Conservation (phyloP, 1,284 basidiomycete genomes). For the Trichosporon ovoides region DNA sequence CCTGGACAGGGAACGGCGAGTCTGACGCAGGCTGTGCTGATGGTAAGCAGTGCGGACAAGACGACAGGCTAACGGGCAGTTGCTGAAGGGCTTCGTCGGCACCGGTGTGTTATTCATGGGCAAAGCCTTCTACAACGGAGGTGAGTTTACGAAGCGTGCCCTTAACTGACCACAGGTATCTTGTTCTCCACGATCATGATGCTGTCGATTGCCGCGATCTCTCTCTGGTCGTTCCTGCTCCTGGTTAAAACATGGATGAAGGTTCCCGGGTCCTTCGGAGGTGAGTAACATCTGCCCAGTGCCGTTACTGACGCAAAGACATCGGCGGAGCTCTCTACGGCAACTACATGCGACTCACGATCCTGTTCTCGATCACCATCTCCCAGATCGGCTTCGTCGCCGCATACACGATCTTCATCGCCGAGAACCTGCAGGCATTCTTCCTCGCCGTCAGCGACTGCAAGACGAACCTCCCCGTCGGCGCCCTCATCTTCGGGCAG, state of each 20-base stretch:
- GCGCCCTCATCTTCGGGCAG: slow-evolving; percentile 78
- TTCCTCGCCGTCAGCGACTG: slow-evolving; percentile 80
- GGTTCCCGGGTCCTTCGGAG: slow-evolving; percentile 88
- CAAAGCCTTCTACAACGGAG: slow-evolving; percentile 95
- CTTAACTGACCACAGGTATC: slow-evolving; percentile 52
- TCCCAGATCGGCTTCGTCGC: slow-evolving; percentile 70
- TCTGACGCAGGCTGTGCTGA: slow-evolving; percentile 79
- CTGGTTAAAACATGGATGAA: slow-evolving; percentile 83
- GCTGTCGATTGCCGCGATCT: slow-evolving; percentile 75
- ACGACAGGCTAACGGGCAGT: slow-evolving; percentile 49
- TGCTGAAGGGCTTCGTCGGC: slow-evolving; percentile 92
- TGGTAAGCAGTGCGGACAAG: slow-evolving; percentile 59
- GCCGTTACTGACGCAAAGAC: slow-evolving; percentile 51
- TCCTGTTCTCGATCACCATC: slow-evolving; percentile 78
- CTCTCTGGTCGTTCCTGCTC: slow-evolving; percentile 89
- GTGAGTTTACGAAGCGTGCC: slow-evolving; percentile 9
- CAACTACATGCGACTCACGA: slow-evolving; percentile 82
- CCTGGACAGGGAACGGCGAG: slow-evolving; percentile 73
- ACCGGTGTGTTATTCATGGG: slow-evolving; percentile 95
- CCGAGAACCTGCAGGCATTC: slow-evolving; percentile 85
- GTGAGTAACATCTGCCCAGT: slow-evolving; percentile 51
- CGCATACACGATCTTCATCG: slow-evolving; percentile 94
- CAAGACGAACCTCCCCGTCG: slow-evolving; percentile 62
- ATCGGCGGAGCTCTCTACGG: slow-evolving; percentile 93
- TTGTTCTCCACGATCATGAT: slow-evolving; percentile 81